Percentiles rank a stretch among this genome's conserved stretches.
Evolutionary conservation across 2,329 filamentous ascomycete species (phyloP).

Genomic region (Venturia aucupariae): DNA sequence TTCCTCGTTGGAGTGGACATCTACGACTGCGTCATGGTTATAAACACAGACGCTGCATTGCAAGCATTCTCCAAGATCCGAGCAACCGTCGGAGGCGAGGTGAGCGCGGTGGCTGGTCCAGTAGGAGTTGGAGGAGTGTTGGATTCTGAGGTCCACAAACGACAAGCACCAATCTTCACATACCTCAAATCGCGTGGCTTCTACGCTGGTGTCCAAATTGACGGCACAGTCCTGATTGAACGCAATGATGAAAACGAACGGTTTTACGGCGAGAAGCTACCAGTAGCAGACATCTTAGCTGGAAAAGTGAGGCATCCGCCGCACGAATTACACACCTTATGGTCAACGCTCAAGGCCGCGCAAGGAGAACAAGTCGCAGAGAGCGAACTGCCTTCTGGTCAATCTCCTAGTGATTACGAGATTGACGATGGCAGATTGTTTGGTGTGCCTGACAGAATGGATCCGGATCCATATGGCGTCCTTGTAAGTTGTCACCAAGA

Average conservation of each 20-base stretch:
- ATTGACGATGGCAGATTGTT: slow-evolving; percentile 49
- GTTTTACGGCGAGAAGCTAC: slow-evolving; percentile 65
- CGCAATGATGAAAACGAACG: slow-evolving; percentile 79
- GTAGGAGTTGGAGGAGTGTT: slow-evolving; percentile 66
- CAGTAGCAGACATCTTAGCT: slow-evolving; percentile 53
- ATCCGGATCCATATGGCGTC: slow-evolving; percentile 88
- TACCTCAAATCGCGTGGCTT: slow-evolving; percentile 87
- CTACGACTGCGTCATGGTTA: slow-evolving; percentile 89
- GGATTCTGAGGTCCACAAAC: slow-evolving; percentile 49
- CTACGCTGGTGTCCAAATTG: slow-evolving; percentile 77
- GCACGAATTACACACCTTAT: slow-evolving; percentile 49
- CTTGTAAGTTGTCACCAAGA: slow-evolving; percentile 29
- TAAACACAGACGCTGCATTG: slow-evolving; percentile 63
- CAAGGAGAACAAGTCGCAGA: slow-evolving; percentile 77
- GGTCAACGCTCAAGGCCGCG: slow-evolving; percentile 79
- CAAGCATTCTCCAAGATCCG: slow-evolving; percentile 74
- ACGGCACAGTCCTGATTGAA: slow-evolving; percentile 80
- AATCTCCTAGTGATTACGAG: slow-evolving; percentile 68
- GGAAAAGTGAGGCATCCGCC: slow-evolving; percentile 52
- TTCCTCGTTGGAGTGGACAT: slow-evolving; percentile 90
- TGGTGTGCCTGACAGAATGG: slow-evolving; percentile 67
- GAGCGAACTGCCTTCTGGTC: slow-evolving; percentile 55
- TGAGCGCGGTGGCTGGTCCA: slow-evolving; percentile 68
- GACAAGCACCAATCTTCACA: slow-evolving; percentile 64
- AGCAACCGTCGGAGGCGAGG: slow-evolving; percentile 72